Conservation (phyloP, 805 yeast species). For the Clavispora carvajalis region DNA sequence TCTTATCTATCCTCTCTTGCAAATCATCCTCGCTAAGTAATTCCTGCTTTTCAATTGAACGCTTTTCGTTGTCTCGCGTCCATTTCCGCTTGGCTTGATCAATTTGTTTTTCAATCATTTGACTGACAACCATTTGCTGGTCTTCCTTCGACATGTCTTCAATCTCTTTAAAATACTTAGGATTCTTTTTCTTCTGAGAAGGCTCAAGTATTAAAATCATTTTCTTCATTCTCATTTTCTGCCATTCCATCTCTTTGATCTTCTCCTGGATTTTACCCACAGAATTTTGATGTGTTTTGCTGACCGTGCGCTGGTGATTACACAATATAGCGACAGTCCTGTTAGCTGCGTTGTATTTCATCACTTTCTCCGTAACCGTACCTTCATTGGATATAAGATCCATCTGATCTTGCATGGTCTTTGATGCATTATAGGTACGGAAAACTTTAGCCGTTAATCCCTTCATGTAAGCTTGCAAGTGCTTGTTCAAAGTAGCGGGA, state of each 20-base stretch:
- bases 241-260: conserved; percentile 81
- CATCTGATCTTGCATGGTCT: conserved; percentile 93
- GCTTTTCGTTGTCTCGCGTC: conserved; percentile 72
- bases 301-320: conserved; percentile 93
- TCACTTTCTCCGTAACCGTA: conserved; percentile 79
- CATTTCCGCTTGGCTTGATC: conserved; percentile 64
- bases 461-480: conserved; percentile 82
- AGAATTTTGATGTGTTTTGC: conserved; percentile 76
- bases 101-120: conserved; percentile 58
- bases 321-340: conserved; percentile 92
- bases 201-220: conserved; percentile 67
- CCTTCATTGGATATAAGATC: conserved; percentile 84
- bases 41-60: conserved; percentile 51
- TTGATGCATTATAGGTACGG: conserved; percentile 95
- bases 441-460: conserved; percentile 95
- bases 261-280: conserved; percentile 75
- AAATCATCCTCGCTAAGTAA: conserved; percentile 50
- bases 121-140: conserved; percentile 50
- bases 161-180: conserved; percentile 61
- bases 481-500: conserved; percentile 77
- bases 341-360: conserved; percentile 89
- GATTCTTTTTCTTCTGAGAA: conserved; percentile 43
- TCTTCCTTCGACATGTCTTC: conserved; percentile 64
- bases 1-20: conserved; percentile 52
- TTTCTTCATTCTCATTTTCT: conserved; percentile 65